Evolutionary conservation across 2,329 filamentous ascomycete genomes (phyloP).

Genomic region (Juglanconis oblonga): DNA sequence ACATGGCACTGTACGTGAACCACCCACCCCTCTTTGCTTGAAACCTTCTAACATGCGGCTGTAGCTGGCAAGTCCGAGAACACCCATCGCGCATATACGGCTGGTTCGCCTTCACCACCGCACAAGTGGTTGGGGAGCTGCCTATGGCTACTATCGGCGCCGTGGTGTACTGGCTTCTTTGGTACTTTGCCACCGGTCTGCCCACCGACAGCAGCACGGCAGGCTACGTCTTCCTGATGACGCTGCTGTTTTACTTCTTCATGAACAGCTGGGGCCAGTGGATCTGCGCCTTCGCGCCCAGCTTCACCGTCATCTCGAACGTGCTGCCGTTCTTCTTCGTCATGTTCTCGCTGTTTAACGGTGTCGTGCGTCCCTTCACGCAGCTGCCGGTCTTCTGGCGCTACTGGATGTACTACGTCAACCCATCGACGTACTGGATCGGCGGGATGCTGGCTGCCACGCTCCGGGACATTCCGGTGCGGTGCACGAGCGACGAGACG

Average conservation of each 20-base stretch:
- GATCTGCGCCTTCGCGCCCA: slow-evolving; percentile 79
- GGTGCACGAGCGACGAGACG: slow-evolving; percentile 10
- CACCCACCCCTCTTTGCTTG: not conserved
- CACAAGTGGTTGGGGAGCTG: slow-evolving; percentile 64
- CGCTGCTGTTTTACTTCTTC: slow-evolving; percentile 74
- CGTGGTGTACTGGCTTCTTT: slow-evolving; percentile 62
- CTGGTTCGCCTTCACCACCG: slow-evolving; percentile 68
- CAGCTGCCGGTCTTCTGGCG: slow-evolving; percentile 67
- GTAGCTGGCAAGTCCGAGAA: slow-evolving; percentile 65
- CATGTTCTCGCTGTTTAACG: slow-evolving; percentile 68
- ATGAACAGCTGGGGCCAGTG: slow-evolving; percentile 75
- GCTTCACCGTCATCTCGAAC: slow-evolving; percentile 78
- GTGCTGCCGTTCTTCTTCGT: slow-evolving; percentile 72
- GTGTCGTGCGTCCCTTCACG: slow-evolving; percentile 67
- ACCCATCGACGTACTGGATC: slow-evolving; percentile 70
- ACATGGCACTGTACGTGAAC: slow-evolving; percentile 49
- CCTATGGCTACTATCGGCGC: slow-evolving; percentile 67
- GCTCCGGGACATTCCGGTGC: slow-evolving; percentile 30
- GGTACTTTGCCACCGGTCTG: slow-evolving; percentile 72
- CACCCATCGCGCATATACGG: slow-evolving; percentile 77
- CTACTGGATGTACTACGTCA: slow-evolving; percentile 70
- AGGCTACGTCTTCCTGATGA: slow-evolving; percentile 47
- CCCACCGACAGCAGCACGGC: slow-evolving; percentile 46
- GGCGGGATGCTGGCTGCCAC: slow-evolving; percentile 66
- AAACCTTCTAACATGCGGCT: not conserved